Base-by-base conservation (phyloP, 2,329 filamentous ascomycete genomes). In the Xylaria sp. region DNA sequence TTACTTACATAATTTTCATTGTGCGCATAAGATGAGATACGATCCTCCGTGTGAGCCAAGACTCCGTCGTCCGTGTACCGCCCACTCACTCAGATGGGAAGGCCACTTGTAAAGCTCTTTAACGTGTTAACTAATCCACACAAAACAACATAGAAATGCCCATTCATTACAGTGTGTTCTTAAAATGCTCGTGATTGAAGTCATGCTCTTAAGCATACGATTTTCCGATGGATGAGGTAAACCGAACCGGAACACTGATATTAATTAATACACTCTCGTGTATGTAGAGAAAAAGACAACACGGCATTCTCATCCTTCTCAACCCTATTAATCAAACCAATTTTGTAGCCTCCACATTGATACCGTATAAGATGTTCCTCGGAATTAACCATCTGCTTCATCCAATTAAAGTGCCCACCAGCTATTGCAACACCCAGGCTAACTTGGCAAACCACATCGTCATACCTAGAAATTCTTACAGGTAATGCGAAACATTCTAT, bases 401-500 rank as follows among this genome's bases (percentile, higher is more conserved):
- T 48, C 53, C 23, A 42, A 51, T 47, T 27, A 8, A 8, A 23
- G 9, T 37, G 42, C 21, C 23, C n/a, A 21, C n/a, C 2, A 42
- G 13, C 40, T 3, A 44, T 54, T 29, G 25, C 37, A 23, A 18
- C 35, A 59, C 35, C 27, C 18, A 40, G 47, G 21, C 42, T 47
- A 32, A 32, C n/a, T 6, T 40, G 23, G 44, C 23, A 50, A 37
- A 50, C 9, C 16, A 42, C 37, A 47, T 55, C 21, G n/a, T 16
- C 35, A 54, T 55, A 60, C 62, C 53, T 54, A 47, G 40, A 29
- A 67, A 53, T 35, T 23, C 60, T 23, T 60, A 60, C 55, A 60
- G 47, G 29, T 59, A 42, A 70, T 68, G 68, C 65, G 35, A 13
- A 65, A 65, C 68, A 70, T 68, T 60, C 55, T 32, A 32, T 35